Evolutionary conservation across 75 land plant species (phyloP), one percentile per base, ranked within the genome.

Genomic region (Pinus albicaulis): DNA sequence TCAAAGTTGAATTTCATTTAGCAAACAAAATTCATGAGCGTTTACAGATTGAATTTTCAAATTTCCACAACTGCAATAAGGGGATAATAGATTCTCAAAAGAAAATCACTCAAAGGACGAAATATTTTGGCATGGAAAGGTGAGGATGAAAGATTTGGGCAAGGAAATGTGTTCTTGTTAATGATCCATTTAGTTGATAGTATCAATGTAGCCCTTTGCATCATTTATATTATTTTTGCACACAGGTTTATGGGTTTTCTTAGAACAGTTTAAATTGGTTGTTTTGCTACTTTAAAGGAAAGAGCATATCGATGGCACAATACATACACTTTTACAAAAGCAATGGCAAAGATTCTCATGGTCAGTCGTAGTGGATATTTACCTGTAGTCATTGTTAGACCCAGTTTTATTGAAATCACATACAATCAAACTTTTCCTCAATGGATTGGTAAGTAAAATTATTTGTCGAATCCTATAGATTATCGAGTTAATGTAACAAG

Each of bases 261-360:
- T 7, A 5, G 7, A 7, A 44, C 48, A 44, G 48, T 44, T 5
- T 5, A 44, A 44, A 44, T 7, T 44, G 48, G 44, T 7, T 44
- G 48, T 44, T 44, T 44, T 44, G 6, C 48, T 44, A 6, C 48
- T 44, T 75, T 26, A 76, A 94, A 95, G 81, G 95, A 94, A 76
- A 83, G 77, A 56, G 77, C 72, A 31, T 82, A 86, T 79, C 95
- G 98, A 34, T 94, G 98, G 98, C 98, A 94, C 87, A 95, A 94
- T 73, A 94, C 98, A 12, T 94, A 94, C 64, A 95, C 88, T 22
- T 94, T 94, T 81, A 92, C 98, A 72, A 94, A 94, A 75, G 94
- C 98, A 5, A 92, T 94, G 92, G 98, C 92, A 61, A 95, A 92
- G 81, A 94, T 94, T 94, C 31, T 92, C 36, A 34, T 94, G 13